Evolutionary conservation across 2,329 filamentous ascomycete species (phyloP).

Genomic region (Apiospora kogelbergensis): DNA sequence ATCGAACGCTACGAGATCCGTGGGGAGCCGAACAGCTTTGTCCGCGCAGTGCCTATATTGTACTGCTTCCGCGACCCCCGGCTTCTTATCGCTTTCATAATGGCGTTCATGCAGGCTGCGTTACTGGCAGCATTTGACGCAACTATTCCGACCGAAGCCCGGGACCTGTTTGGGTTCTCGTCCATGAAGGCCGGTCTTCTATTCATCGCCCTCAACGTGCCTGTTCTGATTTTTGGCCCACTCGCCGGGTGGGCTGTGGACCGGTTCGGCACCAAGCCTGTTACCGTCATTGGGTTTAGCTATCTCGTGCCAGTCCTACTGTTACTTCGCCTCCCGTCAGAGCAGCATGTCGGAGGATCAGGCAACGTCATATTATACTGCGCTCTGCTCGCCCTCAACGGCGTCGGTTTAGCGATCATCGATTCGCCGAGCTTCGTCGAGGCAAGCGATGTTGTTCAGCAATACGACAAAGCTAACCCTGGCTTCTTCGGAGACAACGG

Average conservation of each 20-base stretch:
- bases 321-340: constrained; percentile 57
- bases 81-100: constrained; percentile 37
- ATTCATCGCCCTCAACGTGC: constrained; percentile 37
- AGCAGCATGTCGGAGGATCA: constrained; percentile 29
- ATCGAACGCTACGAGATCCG: constrained; percentile 42
- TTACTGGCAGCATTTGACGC: constrained; percentile 38
- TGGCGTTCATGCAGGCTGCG: constrained; percentile 44
- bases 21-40: constrained; percentile 36
- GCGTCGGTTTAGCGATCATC: constrained; percentile 53
- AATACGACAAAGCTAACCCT: constrained; percentile 54
- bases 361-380: constrained; percentile 25
- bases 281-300: constrained; percentile 42
- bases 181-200: constrained; percentile 36
- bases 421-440: constrained; percentile 57
- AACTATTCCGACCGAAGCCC: constrained; percentile 37
- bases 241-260: constrained; percentile 37
- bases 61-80: constrained; percentile 40
- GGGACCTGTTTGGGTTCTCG: constrained; percentile 36
- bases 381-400: constrained; percentile 39
- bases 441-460: constrained; percentile 52
- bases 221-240: constrained; percentile 34
- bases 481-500: constrained; percentile 54
- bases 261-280: constrained; percentile 33
- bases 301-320: constrained; percentile 59
- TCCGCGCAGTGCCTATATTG: constrained; percentile 46